Base-by-base conservation (phyloP, 2,329 filamentous ascomycete species). In the Aspergillus floridensis region DNA sequence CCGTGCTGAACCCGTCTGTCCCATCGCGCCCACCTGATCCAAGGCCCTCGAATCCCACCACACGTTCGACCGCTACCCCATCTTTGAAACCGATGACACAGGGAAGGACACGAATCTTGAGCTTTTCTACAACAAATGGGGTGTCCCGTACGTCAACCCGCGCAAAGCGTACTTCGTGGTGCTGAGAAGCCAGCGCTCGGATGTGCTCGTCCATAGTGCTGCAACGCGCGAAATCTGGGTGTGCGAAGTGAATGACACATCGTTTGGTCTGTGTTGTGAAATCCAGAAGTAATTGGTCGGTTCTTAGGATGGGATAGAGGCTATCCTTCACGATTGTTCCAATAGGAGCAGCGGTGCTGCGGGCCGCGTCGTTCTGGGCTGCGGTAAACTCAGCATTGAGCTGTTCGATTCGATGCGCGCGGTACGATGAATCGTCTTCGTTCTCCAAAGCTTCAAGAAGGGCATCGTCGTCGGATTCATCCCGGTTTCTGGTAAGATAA, bases 241-340 rank as follows among this genome's bases (percentile, higher is more conserved):
- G 86, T 70, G 82, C 85, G 71, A 88, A 88, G 69, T 88, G 86
- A 24, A 88, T 82, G 1, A 88, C 78, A 65, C 82, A 86, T 26
- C 81, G 74, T 60, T 84, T 80, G 12, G 81, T 81, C 51, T 80
- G 78, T 7, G 85, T 88, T 8, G 85, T 87, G 63, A 86, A 84
- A 63, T 84, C 80, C 70, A 88, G 80, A 47, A 87, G 72, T 12
- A 77, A 71, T 69, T 86, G 84, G 69, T 88, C 86, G 61, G 80
- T 80, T 54, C 66, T 61, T 5, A 80, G 65, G 1, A 76, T 77
- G 1, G 75, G 74, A 65, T 77, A 77, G 50, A 68, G 56, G 10
- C 63, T 65, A 48, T 67, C 65, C 57, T 70, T 64, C 52, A 69
- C 51, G 59, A 70, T 47, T 38, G 69, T 65, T 44, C 60, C 31